These are phyloP conservation scores for Juncus effusus DNA, from an alignment of 176 grass and related monocot species.

Conservation along the genomic window DNA sequence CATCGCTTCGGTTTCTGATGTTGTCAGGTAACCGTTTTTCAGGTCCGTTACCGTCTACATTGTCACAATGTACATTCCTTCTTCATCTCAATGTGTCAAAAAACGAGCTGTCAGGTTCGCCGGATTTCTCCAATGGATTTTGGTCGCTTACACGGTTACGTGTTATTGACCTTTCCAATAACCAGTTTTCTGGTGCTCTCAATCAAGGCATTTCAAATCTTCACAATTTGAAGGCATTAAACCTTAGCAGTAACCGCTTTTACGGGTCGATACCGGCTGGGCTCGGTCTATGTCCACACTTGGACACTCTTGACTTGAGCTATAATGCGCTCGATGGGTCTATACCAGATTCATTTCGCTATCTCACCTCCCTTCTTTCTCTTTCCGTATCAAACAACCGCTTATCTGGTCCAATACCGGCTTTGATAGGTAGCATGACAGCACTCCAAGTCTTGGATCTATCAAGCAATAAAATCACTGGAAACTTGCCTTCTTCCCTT, in stretches of 20 bases:
- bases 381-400: slow-evolving; percentile 50
- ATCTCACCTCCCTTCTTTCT: slow-evolving; percentile 52
- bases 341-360: slow-evolving; percentile 49
- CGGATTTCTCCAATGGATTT: slow-evolving; percentile 39
- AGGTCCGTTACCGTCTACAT: slow-evolving; percentile 41
- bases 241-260: slow-evolving; percentile 59
- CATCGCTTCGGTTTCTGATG: slow-evolving; percentile 55
- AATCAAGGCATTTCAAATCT: slow-evolving; percentile 38
- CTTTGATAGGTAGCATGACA: slow-evolving; percentile 53
- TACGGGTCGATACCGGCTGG: slow-evolving; percentile 43
- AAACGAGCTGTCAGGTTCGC: slow-evolving; percentile 63
- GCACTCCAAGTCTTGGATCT: slow-evolving; percentile 61
- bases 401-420: slow-evolving; percentile 50
- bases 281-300: slow-evolving; percentile 62
- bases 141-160: slow-evolving; percentile 56
- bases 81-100: slow-evolving; percentile 76
- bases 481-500: slow-evolving; percentile 50
- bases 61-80: slow-evolving; percentile 41
- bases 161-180: slow-evolving; percentile 55
- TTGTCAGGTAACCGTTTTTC: slow-evolving; percentile 64
- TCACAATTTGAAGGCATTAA: slow-evolving; percentile 64
- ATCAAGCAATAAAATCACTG: slow-evolving; percentile 59
- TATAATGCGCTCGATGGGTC: slow-evolving; percentile 55
- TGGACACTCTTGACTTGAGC: slow-evolving; percentile 53
- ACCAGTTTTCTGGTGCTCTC: slow-evolving; percentile 53